A percentile compares a stretch with the other conserved stretches of the same genome.
Conservation (phyloP, 371 early-diverging fungal species). For the Rhizopus arrhizus region DNA sequence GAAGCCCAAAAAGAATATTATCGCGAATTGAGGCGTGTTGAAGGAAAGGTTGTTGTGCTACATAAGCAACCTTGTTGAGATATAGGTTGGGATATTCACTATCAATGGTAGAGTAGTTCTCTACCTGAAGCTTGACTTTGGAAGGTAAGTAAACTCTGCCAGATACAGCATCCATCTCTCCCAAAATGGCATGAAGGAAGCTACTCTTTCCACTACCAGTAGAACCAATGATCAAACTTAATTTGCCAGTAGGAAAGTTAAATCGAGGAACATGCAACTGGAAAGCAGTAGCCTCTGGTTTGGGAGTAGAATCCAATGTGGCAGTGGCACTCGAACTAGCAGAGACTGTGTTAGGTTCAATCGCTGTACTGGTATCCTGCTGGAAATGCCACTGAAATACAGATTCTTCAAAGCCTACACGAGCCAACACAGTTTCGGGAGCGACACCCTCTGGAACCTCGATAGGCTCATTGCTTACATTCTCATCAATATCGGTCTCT, state of each 20-base stretch:
- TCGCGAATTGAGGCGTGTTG: slow-evolving; percentile 80
- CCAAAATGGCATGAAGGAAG: slow-evolving; percentile 68
- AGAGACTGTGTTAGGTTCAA: background rate
- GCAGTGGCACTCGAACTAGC: slow-evolving; percentile 4
- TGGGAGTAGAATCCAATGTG: slow-evolving; percentile 18
- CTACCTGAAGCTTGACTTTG: slow-evolving; percentile 8
- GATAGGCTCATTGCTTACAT: slow-evolving; percentile 21
- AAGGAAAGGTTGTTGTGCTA: slow-evolving; percentile 78
- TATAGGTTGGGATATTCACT: slow-evolving; percentile 51
- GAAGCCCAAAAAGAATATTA: slow-evolving; percentile 84
- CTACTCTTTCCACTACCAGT: slow-evolving; percentile 77
- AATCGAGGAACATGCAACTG: slow-evolving; percentile 31
- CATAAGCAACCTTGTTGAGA: slow-evolving; percentile 69
- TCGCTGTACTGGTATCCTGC: background rate
- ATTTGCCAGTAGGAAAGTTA: slow-evolving; percentile 63
- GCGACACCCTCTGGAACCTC: slow-evolving; percentile 19
- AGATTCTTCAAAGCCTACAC: slow-evolving; percentile 53
- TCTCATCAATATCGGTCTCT: slow-evolving; percentile 52
- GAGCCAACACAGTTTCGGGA: slow-evolving; percentile 25
- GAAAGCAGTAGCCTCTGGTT: slow-evolving; percentile 10
- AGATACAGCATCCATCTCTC: slow-evolving; percentile 64
- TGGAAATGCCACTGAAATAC: slow-evolving; percentile 53
- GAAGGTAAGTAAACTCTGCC: slow-evolving; percentile 48
- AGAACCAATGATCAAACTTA: slow-evolving; percentile 67
- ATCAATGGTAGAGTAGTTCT: slow-evolving; percentile 30